Base-by-base conservation (phyloP, 2,329 filamentous ascomycete species). In the Nannizzia gypsea region DNA sequence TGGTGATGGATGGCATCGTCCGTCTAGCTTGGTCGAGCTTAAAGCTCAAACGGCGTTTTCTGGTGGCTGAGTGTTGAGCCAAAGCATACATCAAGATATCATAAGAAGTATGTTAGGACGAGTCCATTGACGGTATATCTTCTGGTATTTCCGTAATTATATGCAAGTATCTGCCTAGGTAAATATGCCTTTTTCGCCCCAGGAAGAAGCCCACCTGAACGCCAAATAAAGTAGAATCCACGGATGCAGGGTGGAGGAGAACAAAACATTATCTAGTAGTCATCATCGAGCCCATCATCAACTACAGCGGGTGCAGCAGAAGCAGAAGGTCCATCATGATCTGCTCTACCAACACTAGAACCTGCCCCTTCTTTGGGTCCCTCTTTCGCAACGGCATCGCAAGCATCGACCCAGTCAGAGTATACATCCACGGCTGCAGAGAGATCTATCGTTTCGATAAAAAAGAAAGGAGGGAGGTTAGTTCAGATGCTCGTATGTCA, bases 331-430 rank as follows among this genome's bases (percentile, higher is more conserved):
- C 42, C 56, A 26, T 57, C 58, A 31, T 22, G 56, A 31, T 56
- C 34, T 34, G 56, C 56, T 26, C 38, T 59, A 26, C 24, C 50
- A 17, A n/a, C 50, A 17, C 50, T 54, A 17, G 26, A 26, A 9
- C 26, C 31, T 9, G 26, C 59, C 24, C 64, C 61, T 31, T 64
- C 64, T 28, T 68, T 67, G 22, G 63, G 62, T 28, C 63, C 77
- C 62, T 84, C 79, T 68, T 87, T 85, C 15, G 85, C 85, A 56
- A 88, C 85, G 4, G 83, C 80, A 69, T 89, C 86, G 70, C 86
- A 88, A n/a, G 93, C 93, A 75, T 99, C 93, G 64, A 99, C 89
- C 93, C 93, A 99, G 73, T 97, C 93, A 36, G 89, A 89, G 71
- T 99, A 99, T 6, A 99, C 92, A 71, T 99, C 93, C 54, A 99